Conservation (phyloP, 805 yeast genomes). For the Saccharomycopsis olivae region DNA sequence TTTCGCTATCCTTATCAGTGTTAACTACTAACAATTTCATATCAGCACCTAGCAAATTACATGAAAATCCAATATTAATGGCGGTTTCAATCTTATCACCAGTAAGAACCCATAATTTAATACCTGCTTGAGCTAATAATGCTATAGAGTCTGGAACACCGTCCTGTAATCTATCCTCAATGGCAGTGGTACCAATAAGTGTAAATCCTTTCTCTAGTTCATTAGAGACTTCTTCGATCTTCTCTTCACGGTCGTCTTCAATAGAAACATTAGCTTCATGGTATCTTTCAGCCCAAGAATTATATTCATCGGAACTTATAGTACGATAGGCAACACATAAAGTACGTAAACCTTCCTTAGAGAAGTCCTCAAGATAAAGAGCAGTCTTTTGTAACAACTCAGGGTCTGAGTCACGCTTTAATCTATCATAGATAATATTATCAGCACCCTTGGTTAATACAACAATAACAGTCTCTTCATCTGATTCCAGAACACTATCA, state of each 20-base stretch:
- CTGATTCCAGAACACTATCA: constrained; percentile 36
- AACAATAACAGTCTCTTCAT: constrained; percentile 46
- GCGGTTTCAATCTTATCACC: constrained; percentile 82
- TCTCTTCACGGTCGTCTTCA: constrained; percentile 46
- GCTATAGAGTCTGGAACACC: constrained; percentile 73
- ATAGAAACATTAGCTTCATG: constrained; percentile 47
- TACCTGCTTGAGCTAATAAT: constrained; percentile 57
- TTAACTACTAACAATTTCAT: constrained; percentile 61
- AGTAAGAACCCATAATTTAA: constrained; percentile 74
- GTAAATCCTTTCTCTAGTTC: constrained; percentile 48
- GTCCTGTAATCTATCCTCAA: constrained; percentile 67
- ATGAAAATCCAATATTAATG: constrained; percentile 71
- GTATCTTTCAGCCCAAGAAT: constrained; percentile 45
- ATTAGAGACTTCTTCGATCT: constrained; percentile 42
- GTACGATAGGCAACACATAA: constrained; percentile 56
- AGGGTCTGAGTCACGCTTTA: constrained; percentile 29
- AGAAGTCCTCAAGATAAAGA: constrained; percentile 53
- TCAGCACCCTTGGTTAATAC: constrained; percentile 79
- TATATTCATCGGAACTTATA: constrained; percentile 34
- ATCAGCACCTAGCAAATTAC: constrained; percentile 54
- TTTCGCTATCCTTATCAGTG: not conserved
- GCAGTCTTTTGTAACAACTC: constrained; percentile 46
- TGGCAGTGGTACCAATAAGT: constrained; percentile 71
- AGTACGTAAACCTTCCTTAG: constrained; percentile 71
- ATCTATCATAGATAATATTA: constrained; percentile 47